Evolutionary conservation across 331 rosid species (phyloP).

Genomic region (Malus hybrid): DNA sequence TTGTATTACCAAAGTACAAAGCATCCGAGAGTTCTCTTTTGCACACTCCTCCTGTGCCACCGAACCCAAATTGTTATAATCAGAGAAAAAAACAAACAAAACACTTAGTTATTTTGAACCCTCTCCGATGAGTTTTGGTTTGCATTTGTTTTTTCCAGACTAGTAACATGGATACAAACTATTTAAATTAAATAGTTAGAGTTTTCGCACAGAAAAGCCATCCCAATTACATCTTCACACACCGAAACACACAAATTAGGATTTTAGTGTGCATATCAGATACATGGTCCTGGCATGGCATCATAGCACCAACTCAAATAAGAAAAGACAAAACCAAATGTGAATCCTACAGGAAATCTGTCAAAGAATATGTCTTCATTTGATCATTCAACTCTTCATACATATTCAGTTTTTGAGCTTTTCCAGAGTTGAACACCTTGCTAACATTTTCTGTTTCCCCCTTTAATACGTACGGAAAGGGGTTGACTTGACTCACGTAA

Average conservation of each 20-base stretch:
- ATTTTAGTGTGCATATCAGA: neutral
- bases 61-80: conserved; percentile 23
- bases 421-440: neutral
- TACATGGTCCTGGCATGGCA: neutral
- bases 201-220: neutral
- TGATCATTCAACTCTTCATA: neutral
- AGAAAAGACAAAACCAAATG: neutral
- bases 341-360: neutral
- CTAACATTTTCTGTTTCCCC: neutral
- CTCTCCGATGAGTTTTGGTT: neutral
- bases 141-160: neutral
- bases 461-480: neutral
- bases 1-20: conserved; percentile 29
- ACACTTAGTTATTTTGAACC: neutral
- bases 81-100: conserved; percentile 19
- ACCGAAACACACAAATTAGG: neutral
- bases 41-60: conserved; percentile 18
- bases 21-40: conserved; percentile 17
- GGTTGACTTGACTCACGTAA: neutral
- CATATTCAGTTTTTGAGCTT: neutral
- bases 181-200: neutral
- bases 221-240: neutral
- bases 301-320: neutral
- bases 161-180: neutral
- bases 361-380: neutral